Conservation (phyloP, 192 early-diverging fungal genomes). For the Chytriomyces sp. region DNA sequence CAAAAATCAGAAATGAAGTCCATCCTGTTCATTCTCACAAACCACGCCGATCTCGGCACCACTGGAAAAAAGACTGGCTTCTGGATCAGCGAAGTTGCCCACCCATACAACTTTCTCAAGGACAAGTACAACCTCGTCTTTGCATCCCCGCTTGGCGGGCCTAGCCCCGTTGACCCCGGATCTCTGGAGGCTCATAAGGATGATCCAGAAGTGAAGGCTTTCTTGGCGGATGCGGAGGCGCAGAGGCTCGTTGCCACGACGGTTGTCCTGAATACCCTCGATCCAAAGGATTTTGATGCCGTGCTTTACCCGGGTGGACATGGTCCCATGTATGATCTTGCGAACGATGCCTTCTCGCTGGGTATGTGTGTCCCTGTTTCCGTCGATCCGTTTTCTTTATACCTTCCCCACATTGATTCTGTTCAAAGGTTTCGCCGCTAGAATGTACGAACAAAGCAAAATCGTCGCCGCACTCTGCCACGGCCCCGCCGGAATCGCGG, state of each 20-base stretch:
- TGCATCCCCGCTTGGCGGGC: slow-evolving; percentile 61
- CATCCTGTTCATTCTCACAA: slow-evolving; percentile 48
- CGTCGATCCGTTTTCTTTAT: not conserved
- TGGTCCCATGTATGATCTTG: slow-evolving; percentile 63
- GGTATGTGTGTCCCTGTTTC: slow-evolving; percentile 5
- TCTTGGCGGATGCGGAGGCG: slow-evolving; percentile 48
- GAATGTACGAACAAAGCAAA: slow-evolving; percentile 54
- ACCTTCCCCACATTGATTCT: not conserved
- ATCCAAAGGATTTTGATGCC: slow-evolving; percentile 48
- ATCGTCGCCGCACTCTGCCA: slow-evolving; percentile 64
- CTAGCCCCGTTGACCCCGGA: slow-evolving; percentile 56
- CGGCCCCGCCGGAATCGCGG: slow-evolving; percentile 70
- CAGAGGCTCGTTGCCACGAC: slow-evolving; percentile 48
- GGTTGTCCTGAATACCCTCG: slow-evolving; percentile 43
- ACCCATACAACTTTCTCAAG: slow-evolving; percentile 54
- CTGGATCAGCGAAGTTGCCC: slow-evolving; percentile 57
- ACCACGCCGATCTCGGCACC: slow-evolving; percentile 43
- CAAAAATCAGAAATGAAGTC: slow-evolving; percentile 24
- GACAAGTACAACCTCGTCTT: slow-evolving; percentile 55
- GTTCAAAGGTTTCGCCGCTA: slow-evolving; percentile 30
- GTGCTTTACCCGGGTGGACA: slow-evolving; percentile 67
- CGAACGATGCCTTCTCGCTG: slow-evolving; percentile 48
- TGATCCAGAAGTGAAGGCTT: slow-evolving; percentile 40
- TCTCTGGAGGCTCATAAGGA: slow-evolving; percentile 54
- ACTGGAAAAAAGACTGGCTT: slow-evolving; percentile 38